These are phyloP conservation scores for Albophoma yamanashiensis DNA, from an alignment of 2,329 filamentous ascomycete genomes.

Conservation along the genomic window DNA sequence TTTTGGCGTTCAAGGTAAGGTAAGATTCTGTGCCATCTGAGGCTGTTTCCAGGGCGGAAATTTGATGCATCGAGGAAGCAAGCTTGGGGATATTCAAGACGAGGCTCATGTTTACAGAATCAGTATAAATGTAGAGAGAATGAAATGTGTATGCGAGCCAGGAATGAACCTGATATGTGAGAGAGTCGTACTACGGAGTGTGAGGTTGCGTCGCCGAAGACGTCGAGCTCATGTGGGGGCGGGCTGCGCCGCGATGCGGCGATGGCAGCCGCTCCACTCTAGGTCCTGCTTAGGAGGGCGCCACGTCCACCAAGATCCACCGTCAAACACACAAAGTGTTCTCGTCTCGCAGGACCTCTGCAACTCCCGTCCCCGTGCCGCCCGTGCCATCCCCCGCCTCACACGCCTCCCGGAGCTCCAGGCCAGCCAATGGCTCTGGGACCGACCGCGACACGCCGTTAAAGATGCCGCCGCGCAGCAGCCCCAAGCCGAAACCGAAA, in stretches of 20 bases:
- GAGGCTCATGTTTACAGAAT: background rate
- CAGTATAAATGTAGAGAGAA: background rate
- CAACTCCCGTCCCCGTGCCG: background rate
- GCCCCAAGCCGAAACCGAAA: constrained; percentile 13
- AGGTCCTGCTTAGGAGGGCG: background rate
- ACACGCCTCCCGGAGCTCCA: constrained; percentile 2
- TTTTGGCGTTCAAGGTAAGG: background rate
- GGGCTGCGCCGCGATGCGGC: background rate
- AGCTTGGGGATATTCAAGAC: background rate
- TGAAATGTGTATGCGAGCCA: background rate
- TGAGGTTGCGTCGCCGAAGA: background rate
- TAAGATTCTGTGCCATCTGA: background rate
- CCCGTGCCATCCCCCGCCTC: background rate
- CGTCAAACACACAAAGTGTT: background rate
- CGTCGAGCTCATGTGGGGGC: background rate
- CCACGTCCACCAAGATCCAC: background rate
- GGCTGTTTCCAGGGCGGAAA: background rate
- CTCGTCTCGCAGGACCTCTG: background rate
- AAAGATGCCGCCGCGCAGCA: constrained; percentile 16
- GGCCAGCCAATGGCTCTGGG: constrained; percentile 16
- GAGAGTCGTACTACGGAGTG: too few relatives aligned
- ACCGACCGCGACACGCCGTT: constrained; percentile 4
- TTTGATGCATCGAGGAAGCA: background rate
- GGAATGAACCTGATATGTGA: background rate
- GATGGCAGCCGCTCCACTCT: background rate